Conservation (phyloP, 805 yeast species). For the Metschnikowia similis region DNA sequence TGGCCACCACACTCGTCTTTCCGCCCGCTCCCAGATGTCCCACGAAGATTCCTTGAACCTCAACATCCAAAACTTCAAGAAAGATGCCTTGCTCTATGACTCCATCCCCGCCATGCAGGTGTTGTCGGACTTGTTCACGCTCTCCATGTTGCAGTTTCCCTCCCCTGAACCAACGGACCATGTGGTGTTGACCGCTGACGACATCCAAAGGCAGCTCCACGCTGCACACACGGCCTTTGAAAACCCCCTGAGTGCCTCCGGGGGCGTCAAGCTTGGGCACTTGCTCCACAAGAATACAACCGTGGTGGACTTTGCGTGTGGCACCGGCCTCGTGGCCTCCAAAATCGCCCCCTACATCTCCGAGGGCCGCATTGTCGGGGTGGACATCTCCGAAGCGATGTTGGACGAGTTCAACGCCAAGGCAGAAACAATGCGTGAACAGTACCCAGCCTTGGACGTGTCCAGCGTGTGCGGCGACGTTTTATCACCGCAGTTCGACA, state of each 20-base stretch:
- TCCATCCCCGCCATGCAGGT: conserved; percentile 14
- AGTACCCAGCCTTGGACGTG: conserved; percentile 10
- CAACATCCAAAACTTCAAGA: conserved; percentile 18
- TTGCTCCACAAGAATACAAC: conserved; percentile 20
- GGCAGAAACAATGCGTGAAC: not conserved
- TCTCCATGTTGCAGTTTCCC: conserved; percentile 18
- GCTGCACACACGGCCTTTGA: not conserved
- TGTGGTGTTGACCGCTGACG: not conserved
- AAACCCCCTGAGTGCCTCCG: conserved; percentile 6
- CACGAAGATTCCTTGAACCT: conserved; percentile 23
- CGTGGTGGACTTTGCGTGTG: conserved; percentile 42
- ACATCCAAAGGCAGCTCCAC: not conserved
- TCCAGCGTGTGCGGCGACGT: conserved; percentile 23
- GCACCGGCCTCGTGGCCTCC: conserved; percentile 36
- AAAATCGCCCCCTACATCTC: conserved; percentile 26
- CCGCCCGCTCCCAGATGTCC: conserved; percentile 5
- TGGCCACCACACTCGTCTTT: too few relatives aligned
- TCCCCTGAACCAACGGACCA: not conserved
- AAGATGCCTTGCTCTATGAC: conserved; percentile 21
- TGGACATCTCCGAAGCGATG: conserved; percentile 33
- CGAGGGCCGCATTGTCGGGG: conserved; percentile 26
- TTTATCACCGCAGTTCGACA: conserved; percentile 15
- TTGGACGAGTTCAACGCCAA: conserved; percentile 15
- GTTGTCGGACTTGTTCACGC: conserved; percentile 18
- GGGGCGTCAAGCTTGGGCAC: not conserved